phyloP scores from a whole-genome alignment of 192 early-diverging fungal species.

The Helicostylum pulchrum region DNA sequence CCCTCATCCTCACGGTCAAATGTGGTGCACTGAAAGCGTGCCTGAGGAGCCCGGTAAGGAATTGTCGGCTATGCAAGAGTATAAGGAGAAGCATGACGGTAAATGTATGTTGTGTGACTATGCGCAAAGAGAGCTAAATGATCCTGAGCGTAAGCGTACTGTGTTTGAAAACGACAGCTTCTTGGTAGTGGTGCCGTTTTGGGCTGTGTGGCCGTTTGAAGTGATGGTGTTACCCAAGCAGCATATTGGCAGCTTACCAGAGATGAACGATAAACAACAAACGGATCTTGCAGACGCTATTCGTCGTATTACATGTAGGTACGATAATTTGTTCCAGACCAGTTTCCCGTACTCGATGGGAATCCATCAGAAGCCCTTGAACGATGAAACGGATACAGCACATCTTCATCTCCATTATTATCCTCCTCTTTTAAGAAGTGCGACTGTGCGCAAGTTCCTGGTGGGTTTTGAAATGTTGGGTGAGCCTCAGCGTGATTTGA shows the following conservation, averaged over 20 bases:
- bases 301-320: constrained; percentile 72
- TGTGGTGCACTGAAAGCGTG: constrained; percentile 85
- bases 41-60: constrained; percentile 81
- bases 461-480: constrained; percentile 96
- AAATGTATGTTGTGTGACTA: constrained; percentile 88
- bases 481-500: constrained; percentile 91
- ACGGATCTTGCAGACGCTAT: constrained; percentile 74
- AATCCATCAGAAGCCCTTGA: constrained; percentile 82
- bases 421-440: constrained; percentile 86
- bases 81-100: constrained; percentile 47
- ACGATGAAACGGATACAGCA: constrained; percentile 48
- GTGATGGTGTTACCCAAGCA: constrained; percentile 75
- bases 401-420: constrained; percentile 96
- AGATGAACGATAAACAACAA: constrained; percentile 49
- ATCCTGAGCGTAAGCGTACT: constrained; percentile 38
- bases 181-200: constrained; percentile 86
- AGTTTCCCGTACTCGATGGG: constrained; percentile 98
- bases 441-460: constrained; percentile 91
- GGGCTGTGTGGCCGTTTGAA: constrained; percentile 97
- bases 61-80: constrained; percentile 59
- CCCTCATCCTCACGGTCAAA: constrained; percentile 94
- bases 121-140: constrained; percentile 50
- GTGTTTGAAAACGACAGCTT: constrained; percentile 82
- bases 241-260: constrained; percentile 56
- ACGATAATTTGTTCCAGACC: constrained; percentile 90